Evolutionary conservation across 371 early-diverging fungal genomes (phyloP).

Genomic region (Mucor saturninus): DNA sequence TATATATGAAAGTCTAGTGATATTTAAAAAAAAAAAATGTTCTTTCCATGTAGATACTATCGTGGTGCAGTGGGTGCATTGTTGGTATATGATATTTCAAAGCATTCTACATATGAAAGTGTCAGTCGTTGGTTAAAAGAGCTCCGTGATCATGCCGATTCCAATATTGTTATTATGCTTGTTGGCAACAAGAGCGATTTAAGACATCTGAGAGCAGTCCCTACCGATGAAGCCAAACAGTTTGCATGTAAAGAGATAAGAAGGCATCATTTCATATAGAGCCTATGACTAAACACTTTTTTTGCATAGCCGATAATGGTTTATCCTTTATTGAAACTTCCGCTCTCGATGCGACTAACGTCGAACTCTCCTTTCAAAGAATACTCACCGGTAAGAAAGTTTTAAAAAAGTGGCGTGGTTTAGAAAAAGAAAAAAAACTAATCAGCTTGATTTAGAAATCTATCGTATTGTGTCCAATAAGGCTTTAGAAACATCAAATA

Average conservation of each 20-base stretch:
- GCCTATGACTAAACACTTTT: neutral
- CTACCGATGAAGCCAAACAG: constrained; percentile 94
- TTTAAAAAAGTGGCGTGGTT: too few relatives aligned
- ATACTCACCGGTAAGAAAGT: constrained; percentile 27
- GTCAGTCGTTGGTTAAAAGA: constrained; percentile 97
- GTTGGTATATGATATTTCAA: constrained; percentile 99
- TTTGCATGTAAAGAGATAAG: constrained; percentile 46
- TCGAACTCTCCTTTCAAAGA: constrained; percentile 60
- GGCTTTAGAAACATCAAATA: constrained; percentile 77
- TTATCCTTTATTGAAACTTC: constrained; percentile 93
- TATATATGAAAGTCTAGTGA: neutral
- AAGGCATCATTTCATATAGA: too few relatives aligned
- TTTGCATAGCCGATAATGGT: constrained; percentile 73
- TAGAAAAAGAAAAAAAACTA: neutral
- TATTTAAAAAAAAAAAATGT: neutral
- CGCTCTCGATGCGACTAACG: constrained; percentile 88
- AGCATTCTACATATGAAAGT: constrained; percentile 94
- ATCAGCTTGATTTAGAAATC: constrained; percentile 64
- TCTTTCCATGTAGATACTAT: constrained; percentile 78
- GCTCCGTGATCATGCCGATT: constrained; percentile 94
- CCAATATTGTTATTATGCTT: constrained; percentile 96
- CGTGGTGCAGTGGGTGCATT: constrained; percentile 99
- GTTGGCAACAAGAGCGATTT: constrained; percentile 99
- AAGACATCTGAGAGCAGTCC: constrained; percentile 86
- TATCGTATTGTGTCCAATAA: constrained; percentile 93